These are phyloP conservation scores for Xylaria telfairii DNA, from an alignment of 495 filamentous ascomycete species.

Conservation along the genomic window DNA sequence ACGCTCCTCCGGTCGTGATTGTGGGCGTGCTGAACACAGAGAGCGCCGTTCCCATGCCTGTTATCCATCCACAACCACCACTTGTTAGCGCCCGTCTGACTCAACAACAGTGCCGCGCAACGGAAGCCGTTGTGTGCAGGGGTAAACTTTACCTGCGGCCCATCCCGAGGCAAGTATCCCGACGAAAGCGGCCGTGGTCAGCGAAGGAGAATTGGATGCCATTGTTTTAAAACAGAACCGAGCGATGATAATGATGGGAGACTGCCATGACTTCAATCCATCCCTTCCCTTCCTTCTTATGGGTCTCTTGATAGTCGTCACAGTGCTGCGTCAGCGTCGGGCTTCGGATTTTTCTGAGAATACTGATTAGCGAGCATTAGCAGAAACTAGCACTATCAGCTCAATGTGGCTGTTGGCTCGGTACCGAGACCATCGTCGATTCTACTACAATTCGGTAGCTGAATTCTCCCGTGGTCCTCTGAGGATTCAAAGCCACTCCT, in stretches of 20 bases:
- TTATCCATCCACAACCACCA: background rate
- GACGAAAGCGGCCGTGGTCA: constrained; percentile 5
- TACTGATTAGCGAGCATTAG: background rate
- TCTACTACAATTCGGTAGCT: background rate
- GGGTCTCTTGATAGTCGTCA: background rate
- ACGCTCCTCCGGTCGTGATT: constrained; percentile 34
- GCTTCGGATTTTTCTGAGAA: background rate
- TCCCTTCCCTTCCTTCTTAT: constrained; percentile 7
- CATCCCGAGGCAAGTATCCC: constrained; percentile 25
- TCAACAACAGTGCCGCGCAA: background rate
- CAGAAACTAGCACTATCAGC: background rate
- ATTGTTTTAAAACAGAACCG: background rate
- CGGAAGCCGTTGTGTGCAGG: background rate
- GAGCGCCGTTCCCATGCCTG: constrained; percentile 38
- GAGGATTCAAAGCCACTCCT: background rate
- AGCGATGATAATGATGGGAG: background rate
- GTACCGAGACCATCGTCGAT: background rate
- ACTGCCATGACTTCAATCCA: background rate
- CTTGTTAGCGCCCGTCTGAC: constrained; percentile 8
- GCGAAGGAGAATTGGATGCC: constrained; percentile 7
- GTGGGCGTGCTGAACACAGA: constrained; percentile 37
- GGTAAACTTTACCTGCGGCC: constrained; percentile 22
- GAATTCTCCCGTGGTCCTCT: background rate
- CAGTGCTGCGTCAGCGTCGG: background rate
- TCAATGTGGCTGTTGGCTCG: background rate